These are phyloP conservation scores for Bondarzewia mesenterica DNA, from an alignment of 1,284 basidiomycete genomes.

Conservation along the genomic window DNA sequence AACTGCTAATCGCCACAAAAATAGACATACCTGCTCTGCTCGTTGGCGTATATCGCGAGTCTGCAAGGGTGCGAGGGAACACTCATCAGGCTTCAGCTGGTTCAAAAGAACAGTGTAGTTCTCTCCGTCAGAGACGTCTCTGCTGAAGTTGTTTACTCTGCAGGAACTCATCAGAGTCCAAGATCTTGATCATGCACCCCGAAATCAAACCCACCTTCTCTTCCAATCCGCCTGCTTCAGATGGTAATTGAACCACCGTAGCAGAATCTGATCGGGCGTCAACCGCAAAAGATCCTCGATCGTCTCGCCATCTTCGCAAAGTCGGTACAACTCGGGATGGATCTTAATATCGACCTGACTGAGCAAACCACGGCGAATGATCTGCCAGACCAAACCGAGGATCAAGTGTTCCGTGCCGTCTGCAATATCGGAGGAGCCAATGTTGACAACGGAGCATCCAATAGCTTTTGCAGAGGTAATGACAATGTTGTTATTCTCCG, in stretches of 20 bases:
- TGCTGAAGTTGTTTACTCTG: constrained; percentile 95
- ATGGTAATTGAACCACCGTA: constrained; percentile 99
- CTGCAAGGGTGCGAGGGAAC: constrained; percentile 89
- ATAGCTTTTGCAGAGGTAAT: constrained; percentile 96
- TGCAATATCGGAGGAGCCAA: constrained; percentile 87
- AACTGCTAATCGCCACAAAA: constrained; percentile 5
- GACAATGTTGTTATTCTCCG: constrained; percentile 99
- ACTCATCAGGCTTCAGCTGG: constrained; percentile 91
- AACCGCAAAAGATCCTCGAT: constrained; percentile 90
- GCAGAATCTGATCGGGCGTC: constrained; percentile 93
- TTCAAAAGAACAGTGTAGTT: constrained; percentile 96
- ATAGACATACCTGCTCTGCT: constrained; percentile 85
- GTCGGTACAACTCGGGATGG: constrained; percentile 92
- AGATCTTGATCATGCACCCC: background rate
- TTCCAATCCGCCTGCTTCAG: constrained; percentile 93
- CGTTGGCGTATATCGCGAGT: constrained; percentile 76
- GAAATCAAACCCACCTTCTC: constrained; percentile 45
- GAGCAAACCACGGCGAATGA: constrained; percentile 91
- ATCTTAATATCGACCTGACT: constrained; percentile 97
- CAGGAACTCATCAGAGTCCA: background rate
- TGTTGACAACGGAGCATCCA: constrained; percentile 97
- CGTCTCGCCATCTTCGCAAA: constrained; percentile 95
- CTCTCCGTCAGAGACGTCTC: constrained; percentile 91
- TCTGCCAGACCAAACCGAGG: constrained; percentile 98
- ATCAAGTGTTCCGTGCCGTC: constrained; percentile 96